Conservation (phyloP, 1,284 basidiomycete genomes). For the Coriolopsis trogii region DNA sequence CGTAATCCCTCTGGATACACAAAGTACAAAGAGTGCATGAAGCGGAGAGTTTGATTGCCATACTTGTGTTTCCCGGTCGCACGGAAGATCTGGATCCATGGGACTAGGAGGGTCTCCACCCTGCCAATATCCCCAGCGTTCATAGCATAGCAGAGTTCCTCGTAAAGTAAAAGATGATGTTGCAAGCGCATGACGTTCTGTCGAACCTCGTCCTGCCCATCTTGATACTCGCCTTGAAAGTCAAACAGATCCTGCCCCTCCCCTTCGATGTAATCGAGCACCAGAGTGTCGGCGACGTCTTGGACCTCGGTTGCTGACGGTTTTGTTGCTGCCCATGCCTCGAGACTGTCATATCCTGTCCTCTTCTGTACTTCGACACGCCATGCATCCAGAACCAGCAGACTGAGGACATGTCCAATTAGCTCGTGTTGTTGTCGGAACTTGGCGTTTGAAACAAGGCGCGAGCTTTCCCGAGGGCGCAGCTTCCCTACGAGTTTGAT, state of each 20-base stretch:
- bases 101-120: constrained; percentile 31
- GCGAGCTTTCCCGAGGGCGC: constrained; percentile 33
- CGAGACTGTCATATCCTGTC: constrained; percentile 5
- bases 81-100: constrained; percentile 38
- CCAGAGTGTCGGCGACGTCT: constrained; percentile 23
- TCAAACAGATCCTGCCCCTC: not conserved
- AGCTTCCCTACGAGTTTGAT: constrained; percentile 20
- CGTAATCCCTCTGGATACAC: constrained; percentile 32
- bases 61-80: constrained; percentile 41
- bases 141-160: constrained; percentile 36
- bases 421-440: constrained; percentile 41
- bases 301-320: constrained; percentile 26
- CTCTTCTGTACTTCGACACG: constrained; percentile 3
- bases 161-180: constrained; percentile 36
- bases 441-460: constrained; percentile 33
- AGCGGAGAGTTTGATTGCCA: constrained; percentile 27
- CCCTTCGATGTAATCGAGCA: constrained; percentile 22
- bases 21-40: constrained; percentile 32
- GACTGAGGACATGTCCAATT: constrained; percentile 33
- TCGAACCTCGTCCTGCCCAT: constrained; percentile 33
- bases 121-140: constrained; percentile 41
- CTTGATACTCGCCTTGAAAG: constrained; percentile 6
- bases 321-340: constrained; percentile 25
- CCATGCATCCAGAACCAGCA: constrained; percentile 30
- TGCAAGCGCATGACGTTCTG: constrained; percentile 36